Evolutionary conservation across 2,329 filamentous ascomycete genomes (phyloP), one percentile per base, ranked within the genome.

Genomic region (Metarhizium sp.): DNA sequence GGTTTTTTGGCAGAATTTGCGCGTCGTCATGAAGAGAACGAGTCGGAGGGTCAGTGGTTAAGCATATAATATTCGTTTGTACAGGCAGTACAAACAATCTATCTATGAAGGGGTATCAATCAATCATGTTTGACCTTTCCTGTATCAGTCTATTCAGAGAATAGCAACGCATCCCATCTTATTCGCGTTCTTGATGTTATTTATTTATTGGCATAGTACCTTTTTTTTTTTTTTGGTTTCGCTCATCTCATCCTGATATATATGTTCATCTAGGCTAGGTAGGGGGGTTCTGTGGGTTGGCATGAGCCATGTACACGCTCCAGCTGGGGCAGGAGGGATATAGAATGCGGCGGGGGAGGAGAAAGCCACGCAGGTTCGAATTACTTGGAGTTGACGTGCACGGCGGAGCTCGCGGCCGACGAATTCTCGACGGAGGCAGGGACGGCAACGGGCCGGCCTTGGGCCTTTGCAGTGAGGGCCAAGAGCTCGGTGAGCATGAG

Each of bases 401-500:
- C 53, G 34, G 63, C 64, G 30, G 68, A 65, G 59, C 62, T 66
- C 57, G 61, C 66, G 53, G 59, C 69, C 10, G 61, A 63, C 48
- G 64, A 52, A 45, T 58, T 29, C 50, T 55, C 20, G 18, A 59
- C 51, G n/a, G 61, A 58, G 48, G 63, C 66, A 18, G 70, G 63
- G 5, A 69, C 58, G 29, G 67, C 60, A 30, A 72, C 60, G 36
- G 69, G 67, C 13, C 64, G 63, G 16, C 78, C 77, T 49, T 75
- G 75, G 25, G 71, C 76, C 65, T 77, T 76, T 50, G 74, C 75
- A 10, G 82, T 80, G 25, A 86, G 71, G 36, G 66, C 64, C 18
- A 82, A 60, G 46, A 86, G 73, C 65, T 86, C 86, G 60, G 79
- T 78, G 59, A 92, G 78, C 90, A 96, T 95, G 52, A 84, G 71